Conservation (phyloP, 331 rosid genomes). For the Cydonia oblonga region DNA sequence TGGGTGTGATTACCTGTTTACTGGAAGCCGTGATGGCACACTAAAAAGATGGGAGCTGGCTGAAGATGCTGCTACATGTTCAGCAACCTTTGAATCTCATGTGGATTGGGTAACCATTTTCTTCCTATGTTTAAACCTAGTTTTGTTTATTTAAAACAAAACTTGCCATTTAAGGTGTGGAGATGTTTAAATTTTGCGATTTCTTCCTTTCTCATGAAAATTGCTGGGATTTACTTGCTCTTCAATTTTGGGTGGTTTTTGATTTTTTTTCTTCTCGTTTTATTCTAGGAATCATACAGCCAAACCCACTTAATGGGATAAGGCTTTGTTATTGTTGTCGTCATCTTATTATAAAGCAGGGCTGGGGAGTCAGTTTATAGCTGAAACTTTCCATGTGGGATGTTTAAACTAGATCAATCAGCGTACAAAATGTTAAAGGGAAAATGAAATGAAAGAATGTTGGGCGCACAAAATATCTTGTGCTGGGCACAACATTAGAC, state of each 20-base stretch:
- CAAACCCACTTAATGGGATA: too few species aligned
- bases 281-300: too few species aligned
- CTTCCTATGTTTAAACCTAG: background rate
- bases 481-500: background rate
- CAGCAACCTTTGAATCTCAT: conserved; percentile 94
- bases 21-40: conserved; percentile 98
- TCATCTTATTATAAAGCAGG: background rate
- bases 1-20: conserved; percentile 64
- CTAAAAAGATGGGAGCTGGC: conserved; percentile 74
- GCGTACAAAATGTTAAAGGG: background rate
- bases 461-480: background rate
- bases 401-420: background rate
- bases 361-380: background rate
- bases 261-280: background rate
- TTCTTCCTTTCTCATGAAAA: background rate
- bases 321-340: too few species aligned
- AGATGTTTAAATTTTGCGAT: background rate
- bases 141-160: conserved; percentile 1
- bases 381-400: background rate
- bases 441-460: background rate
- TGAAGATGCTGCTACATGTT: conserved; percentile 65
- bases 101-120: conserved; percentile 82
- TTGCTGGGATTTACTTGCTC: background rate
- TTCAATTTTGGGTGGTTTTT: background rate
- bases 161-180: background rate